A percentile compares a stretch with the other conserved stretches of the same genome.
These are phyloP conservation scores for Epichloe bromicola DNA, from an alignment of 2,329 filamentous ascomycete genomes.

Conservation along the genomic window DNA sequence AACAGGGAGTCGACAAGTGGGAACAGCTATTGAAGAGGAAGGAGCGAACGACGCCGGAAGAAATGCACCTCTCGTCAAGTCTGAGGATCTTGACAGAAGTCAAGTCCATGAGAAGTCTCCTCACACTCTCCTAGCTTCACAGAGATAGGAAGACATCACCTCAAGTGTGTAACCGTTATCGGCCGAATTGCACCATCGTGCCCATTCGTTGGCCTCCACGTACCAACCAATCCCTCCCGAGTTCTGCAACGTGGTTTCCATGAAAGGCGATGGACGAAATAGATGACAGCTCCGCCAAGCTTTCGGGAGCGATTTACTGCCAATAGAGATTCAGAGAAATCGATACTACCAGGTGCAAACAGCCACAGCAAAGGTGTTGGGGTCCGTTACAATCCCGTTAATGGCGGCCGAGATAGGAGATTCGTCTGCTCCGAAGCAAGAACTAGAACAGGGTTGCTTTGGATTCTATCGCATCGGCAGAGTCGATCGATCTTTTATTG, in stretches of 20 bases:
- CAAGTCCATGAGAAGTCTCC: background rate
- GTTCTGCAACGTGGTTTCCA: background rate
- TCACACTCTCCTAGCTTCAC: background rate
- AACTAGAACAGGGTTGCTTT: background rate
- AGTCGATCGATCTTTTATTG: background rate
- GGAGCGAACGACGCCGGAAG: background rate
- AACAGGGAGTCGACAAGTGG: background rate
- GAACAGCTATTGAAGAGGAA: background rate
- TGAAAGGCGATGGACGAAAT: background rate
- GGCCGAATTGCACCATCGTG: background rate
- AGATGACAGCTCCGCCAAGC: background rate
- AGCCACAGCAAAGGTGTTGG: background rate
- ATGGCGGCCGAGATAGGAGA: conserved; percentile 2
- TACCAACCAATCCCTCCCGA: background rate
- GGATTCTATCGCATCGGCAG: background rate
- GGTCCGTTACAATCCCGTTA: background rate
- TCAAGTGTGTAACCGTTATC: background rate
- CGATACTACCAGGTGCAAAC: background rate
- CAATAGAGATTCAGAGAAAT: conserved; percentile 4
- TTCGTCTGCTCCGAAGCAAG: background rate
- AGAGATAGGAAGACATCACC: background rate
- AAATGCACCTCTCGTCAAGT: background rate
- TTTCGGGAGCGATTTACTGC: conserved; percentile 1
- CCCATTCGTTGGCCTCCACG: background rate
- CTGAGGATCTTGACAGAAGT: background rate